Evolutionary conservation across 495 filamentous ascomycete species (phyloP), one percentile per base, ranked within the genome.

Genomic region (Ramalina intermedia): DNA sequence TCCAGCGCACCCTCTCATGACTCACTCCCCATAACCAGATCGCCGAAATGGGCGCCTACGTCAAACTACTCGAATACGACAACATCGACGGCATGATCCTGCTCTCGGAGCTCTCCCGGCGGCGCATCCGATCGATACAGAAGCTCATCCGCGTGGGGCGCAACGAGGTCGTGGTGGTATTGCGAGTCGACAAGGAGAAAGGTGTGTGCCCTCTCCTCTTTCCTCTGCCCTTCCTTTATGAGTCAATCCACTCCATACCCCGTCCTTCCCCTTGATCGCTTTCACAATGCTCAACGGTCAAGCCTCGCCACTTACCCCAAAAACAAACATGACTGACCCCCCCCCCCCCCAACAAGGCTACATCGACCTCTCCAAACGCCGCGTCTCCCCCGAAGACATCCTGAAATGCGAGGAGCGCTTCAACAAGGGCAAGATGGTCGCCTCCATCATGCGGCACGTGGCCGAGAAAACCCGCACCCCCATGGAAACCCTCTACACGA

Each of bases 1-100:
- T 23, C 23, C 52, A 49, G 36, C 17, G 50, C 45, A 12, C 26
- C 43, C 55, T 42, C 55, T 44, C 47, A 37, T 48, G 43, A 43
- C 52, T 61, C 60, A 54, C 29, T 45, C 51, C 41, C 39, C 17
- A 51, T 37, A 0, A 24, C 23, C 59, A 95, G 87, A 98, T 98
- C 63, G 91, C 91, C 63, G 91, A 98, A 65, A 98, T 98, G 91
- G 91, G 91, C 57, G 91, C 91, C 56, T 98, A 98, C 63, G 91
- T 98, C 61, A 98, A 98, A 71, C 80, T 98, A 24, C 81, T 98
- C 57, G 91, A 98, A 70, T 98, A 98, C 67, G 91, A 96, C 66
- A 94, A 96, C 70, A 98, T 98, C 66, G 91, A 98, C 64, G 91
- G 91, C 72, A 98, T 98, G 91, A 98, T 98, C 54, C 74, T 98